Evolutionary conservation across 2,329 filamentous ascomycete genomes (phyloP), one percentile per base, ranked within the genome.

Genomic region (Sclerotinia spermophila): DNA sequence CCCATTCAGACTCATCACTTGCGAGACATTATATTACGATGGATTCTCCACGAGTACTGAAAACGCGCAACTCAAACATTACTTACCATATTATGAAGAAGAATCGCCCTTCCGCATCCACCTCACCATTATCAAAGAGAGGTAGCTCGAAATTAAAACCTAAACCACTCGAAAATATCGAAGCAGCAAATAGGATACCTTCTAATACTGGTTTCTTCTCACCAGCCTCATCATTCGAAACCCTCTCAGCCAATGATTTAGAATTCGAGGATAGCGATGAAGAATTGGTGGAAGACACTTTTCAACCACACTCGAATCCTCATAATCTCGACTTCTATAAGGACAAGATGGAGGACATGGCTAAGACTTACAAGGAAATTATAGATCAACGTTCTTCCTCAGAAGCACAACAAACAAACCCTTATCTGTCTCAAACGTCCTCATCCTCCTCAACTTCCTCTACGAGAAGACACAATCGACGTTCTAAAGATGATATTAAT

Each of bases 261-360:
- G 56, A 61, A 51, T 62, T n/a, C 19, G 67, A 68, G n/a, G 45
- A 67, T 7, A 61, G 55, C 11, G 67, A 68, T 38, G 56, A 58
- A 44, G 48, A 44, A 67, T 33, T 58, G 19, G 19, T 67, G 19
- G 35, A 33, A 33, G 5, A 53, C 7, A 21, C n/a, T 1, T 35
- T 45, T 10, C 33, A 40, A 1, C 13, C 27, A 4, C n/a, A 53
- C 5, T 27, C n/a, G 21, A 44, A 19, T 35, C 13, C 5, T 15
- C 17, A 48, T 3, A 40, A n/a, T 24, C 56, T 62, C 44, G 42
- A 68, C 8, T 42, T 62, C n/a, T 53, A 68, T 33, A 68, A 42
- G 21, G 35, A 7, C 7, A 62, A 62, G 24, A 53, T 68, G 42
- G 30, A 24, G 21, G n/a, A 62, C 30, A n/a, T 68, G 56, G 44